Evolutionary conservation across 2,329 filamentous ascomycete genomes (phyloP), one percentile per base, ranked within the genome.

Genomic region (Fusarium sp.): DNA sequence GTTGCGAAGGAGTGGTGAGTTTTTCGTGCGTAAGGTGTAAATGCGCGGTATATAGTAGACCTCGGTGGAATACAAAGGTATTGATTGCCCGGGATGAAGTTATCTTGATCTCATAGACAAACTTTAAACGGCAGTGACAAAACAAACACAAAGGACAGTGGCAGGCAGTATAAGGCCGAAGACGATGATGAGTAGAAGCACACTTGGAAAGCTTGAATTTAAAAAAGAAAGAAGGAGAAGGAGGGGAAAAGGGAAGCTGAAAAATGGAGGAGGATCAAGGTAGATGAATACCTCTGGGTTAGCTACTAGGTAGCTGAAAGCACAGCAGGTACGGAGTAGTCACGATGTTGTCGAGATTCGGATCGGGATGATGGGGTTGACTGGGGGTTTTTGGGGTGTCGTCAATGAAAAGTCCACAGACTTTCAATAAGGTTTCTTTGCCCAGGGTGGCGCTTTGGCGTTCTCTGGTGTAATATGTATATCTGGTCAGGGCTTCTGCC

Each of bases 401-500:
- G 69, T 78, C 75, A 66, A 78, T 74, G 63, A 66, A 67, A 66
- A 73, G 66, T 58, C 71, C 67, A 72, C 59, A 68, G 59, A 63
- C 62, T 71, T 66, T 75, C 74, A 77, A 78, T 78, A 78, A 78
- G 75, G 76, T 78, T 78, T 77, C 66, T 63, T 44, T 69, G 39
- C 70, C 61, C 74, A 74, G 66, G 48, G 68, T 74, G 74, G 75
- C 75, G 56, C 68, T 78, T 67, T 75, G 76, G 75, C 68, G 73
- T 70, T 56, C 67, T 77, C 70, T 70, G 75, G 75, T 68, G 71
- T 66, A 66, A 70, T 77, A 75, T 77, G 75, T 77, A 77, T 75
- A 76, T 77, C 72, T 73, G 71, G 59, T 63, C 63, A 72, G 69
- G 70, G 60, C 63, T 64, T 48, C 61, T 69, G 51, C 59, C 58